These are phyloP conservation scores for Candida awuae DNA, from an alignment of 805 yeast species.

Conservation along the genomic window DNA sequence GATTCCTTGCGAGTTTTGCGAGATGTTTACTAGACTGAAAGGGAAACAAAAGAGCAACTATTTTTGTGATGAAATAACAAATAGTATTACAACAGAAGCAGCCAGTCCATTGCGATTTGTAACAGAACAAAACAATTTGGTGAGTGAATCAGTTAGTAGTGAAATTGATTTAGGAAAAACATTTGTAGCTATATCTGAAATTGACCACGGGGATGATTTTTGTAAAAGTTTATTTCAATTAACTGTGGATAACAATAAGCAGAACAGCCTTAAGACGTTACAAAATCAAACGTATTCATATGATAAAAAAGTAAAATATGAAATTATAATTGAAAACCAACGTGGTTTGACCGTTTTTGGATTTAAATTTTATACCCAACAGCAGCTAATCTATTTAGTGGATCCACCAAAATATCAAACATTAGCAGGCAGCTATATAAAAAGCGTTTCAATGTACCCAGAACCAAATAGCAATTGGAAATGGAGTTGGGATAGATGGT, in stretches of 20 bases:
- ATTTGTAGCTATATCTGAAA: conserved; percentile 27
- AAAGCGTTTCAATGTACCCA: conserved; percentile 29
- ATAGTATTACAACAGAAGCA: no score
- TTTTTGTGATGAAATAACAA: no score
- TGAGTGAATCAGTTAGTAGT: no score
- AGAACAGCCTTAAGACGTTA: conserved; percentile 11
- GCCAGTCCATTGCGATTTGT: no score
- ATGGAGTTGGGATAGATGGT: conserved; percentile 53
- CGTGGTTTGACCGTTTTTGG: conserved; percentile 47
- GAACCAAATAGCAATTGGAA: conserved; percentile 44
- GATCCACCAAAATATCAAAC: conserved; percentile 47
- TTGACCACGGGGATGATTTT: conserved; percentile 22
- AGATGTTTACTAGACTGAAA: no score
- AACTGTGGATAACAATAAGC: conserved; percentile 10
- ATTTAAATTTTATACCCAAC: conserved; percentile 39
- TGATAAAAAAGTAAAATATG: conserved; percentile 22
- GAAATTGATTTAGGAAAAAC: no score
- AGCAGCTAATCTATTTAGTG: conserved; percentile 38
- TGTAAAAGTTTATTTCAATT: conserved; percentile 20
- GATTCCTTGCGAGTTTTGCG: no score
- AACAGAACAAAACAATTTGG: no score
- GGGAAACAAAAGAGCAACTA: no score
- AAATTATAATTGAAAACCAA: conserved; percentile 45
- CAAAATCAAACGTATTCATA: no score
- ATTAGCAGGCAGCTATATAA: conserved; percentile 33